Evolutionary conservation across 306 rosid species (phyloP), one percentile per base, ranked within the genome.

Genomic region (Oemleria cerasiformis): DNA sequence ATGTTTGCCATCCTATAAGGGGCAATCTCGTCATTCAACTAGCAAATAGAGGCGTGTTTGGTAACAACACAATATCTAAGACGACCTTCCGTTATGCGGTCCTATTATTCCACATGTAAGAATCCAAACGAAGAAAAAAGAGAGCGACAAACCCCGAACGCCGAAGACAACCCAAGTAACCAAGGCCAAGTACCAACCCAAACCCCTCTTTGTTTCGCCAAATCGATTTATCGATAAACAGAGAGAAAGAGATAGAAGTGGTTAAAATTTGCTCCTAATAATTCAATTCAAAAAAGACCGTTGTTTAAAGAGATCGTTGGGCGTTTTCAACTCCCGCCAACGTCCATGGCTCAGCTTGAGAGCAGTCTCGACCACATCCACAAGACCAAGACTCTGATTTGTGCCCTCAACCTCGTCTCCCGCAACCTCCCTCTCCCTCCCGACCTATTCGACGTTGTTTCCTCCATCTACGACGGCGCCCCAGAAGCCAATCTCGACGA

Each of bases 351-450:
- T 77, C 91, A 82, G 84, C 84, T 88, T 41, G 86, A 85, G 54
- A 77, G 78, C 25, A 51, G 57, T 82, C 84, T 65, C 64, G 84
- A 82, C 67, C 84, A 75, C 63, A 41, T 82, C 44, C 81, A 70
- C 73, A 75, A 82, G 70, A 75, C 91, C 75, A 92, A 83, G 76
- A 77, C 97, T 7, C 92, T 95, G 79, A 88, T 95, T 64, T 89
- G 80, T 60, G 99, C 97, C 43, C 92, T 95, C 84, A 88, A 85
- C 79, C 83, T 92, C 65, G 89, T 95, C 81, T 95, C 97, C 16
- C 96, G 99, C 45, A 86, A 92, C 67, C 96, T 92, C 78, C 97
- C 97, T 60, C 86, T 95, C 21, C 95, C 99, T 6, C 80, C 91
- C 64, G 90, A 92, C 59, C 87, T 95, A 50, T 75, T 88, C 75